phyloP scores from a whole-genome alignment of 805 yeast genomes.

The Sugiyamaella valdiviana region DNA sequence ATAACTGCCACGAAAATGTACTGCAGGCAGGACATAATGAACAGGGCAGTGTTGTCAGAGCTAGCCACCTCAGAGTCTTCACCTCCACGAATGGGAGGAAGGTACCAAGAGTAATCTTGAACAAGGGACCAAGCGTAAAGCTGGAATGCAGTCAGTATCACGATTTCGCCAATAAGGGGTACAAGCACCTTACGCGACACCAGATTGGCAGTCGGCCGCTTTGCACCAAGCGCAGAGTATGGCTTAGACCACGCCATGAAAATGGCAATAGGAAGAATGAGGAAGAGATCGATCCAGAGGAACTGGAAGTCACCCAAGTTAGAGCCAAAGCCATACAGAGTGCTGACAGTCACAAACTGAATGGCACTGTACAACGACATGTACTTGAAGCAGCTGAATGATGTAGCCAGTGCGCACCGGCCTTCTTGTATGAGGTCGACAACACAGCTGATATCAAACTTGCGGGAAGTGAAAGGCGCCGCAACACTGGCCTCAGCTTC shows the following conservation, averaged over 20 bases:
- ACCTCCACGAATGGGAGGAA: slow-evolving; percentile 72
- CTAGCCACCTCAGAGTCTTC: slow-evolving; percentile 74
- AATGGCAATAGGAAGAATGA: slow-evolving; percentile 90
- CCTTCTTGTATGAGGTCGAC: slow-evolving; percentile 90
- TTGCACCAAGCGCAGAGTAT: slow-evolving; percentile 46
- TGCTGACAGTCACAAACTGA: slow-evolving; percentile 82
- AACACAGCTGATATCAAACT: slow-evolving; percentile 89
- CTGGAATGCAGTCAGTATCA: slow-evolving; percentile 59
- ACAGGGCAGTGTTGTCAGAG: slow-evolving; percentile 83
- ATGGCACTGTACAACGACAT: slow-evolving; percentile 97
- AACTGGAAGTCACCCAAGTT: slow-evolving; percentile 97
- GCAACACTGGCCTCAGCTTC: slow-evolving; percentile 99
- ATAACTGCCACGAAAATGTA: slow-evolving; percentile 78
- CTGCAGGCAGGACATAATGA: slow-evolving; percentile 78
- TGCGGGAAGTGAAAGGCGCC: slow-evolving; percentile 91
- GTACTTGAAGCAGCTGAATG: slow-evolving; percentile 94
- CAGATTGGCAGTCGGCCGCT: slow-evolving; percentile 89
- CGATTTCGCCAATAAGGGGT: slow-evolving; percentile 77
- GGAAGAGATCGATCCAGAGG: slow-evolving; percentile 81
- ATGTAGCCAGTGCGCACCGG: slow-evolving; percentile 87
- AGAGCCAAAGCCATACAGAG: slow-evolving; percentile 80
- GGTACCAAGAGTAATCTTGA: slow-evolving; percentile 63
- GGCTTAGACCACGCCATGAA: slow-evolving; percentile 98
- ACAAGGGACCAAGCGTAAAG: slow-evolving; percentile 56
- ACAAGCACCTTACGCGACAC: slow-evolving; percentile 82